These are phyloP conservation scores for Musa itinerans DNA, from an alignment of 176 grass and related monocot species.

Conservation along the genomic window DNA sequence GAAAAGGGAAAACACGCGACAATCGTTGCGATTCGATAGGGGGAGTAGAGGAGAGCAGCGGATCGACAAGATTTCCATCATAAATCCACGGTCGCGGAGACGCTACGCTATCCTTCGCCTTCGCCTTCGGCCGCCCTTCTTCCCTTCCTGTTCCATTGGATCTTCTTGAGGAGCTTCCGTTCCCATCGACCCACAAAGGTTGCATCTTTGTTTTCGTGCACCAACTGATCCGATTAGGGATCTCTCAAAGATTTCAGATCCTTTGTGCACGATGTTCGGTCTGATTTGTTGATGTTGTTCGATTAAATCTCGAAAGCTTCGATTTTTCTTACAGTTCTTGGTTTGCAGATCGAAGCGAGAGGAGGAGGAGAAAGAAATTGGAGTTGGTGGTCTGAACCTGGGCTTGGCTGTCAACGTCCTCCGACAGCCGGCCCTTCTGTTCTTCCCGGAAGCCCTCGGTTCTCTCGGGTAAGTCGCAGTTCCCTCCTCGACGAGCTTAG, in stretches of 20 bases:
- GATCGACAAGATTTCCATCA: background rate
- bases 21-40: background rate
- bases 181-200: background rate
- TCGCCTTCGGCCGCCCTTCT: background rate
- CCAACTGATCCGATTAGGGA: background rate
- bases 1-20: background rate
- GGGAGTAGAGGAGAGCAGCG: background rate
- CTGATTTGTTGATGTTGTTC: background rate
- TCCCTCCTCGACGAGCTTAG: no score
- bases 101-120: background rate
- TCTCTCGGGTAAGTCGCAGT: background rate
- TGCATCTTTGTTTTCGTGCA: background rate
- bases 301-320: background rate
- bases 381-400: background rate
- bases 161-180: background rate
- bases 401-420: background rate
- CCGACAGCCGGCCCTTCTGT: background rate
- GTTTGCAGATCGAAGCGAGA: conserved; percentile 1
- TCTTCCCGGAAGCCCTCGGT: no score
- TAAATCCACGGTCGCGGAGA: background rate
- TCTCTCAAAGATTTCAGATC: background rate
- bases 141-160: background rate
- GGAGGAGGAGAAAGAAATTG: background rate
- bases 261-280: background rate
- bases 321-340: background rate